These are phyloP conservation scores for Leucogyrophana mollusca DNA, from an alignment of 768 basidiomycete species.

Conservation along the genomic window DNA sequence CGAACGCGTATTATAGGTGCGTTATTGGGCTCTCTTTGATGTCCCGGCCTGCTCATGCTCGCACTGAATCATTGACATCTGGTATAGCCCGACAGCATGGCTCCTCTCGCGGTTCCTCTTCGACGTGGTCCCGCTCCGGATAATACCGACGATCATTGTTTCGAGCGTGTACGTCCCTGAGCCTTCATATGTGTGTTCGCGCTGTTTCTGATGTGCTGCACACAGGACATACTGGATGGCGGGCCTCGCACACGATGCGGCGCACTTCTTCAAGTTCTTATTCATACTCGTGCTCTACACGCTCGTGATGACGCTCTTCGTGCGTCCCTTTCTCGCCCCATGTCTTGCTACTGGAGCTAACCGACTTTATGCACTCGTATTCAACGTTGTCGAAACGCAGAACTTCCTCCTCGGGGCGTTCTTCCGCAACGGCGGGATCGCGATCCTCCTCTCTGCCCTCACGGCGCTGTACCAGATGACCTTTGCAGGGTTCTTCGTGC, in stretches of 20 bases:
- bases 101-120: conserved; percentile 84
- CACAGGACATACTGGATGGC: conserved; percentile 93
- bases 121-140: conserved; percentile 84
- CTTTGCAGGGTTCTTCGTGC: conserved; percentile 91
- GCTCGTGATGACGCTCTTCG: conserved; percentile 83
- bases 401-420: conserved; percentile 88
- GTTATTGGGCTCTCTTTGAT: conserved; percentile 6
- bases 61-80: no score
- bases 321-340: conserved; percentile 41
- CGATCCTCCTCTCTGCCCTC: conserved; percentile 83
- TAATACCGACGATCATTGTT: conserved; percentile 87
- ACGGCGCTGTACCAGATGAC: conserved; percentile 82
- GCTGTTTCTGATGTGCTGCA: conserved; percentile 8
- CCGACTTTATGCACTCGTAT: background rate
- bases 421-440: conserved; percentile 86
- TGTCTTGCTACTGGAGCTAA: background rate
- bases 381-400: conserved; percentile 40
- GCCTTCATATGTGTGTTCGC: background rate
- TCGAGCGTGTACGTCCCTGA: conserved; percentile 65
- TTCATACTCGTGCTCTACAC: conserved; percentile 86
- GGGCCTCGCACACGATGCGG: conserved; percentile 73
- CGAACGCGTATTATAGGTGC: conserved; percentile 82
- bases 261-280: conserved; percentile 92
- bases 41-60: background rate
- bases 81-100: conserved; percentile 90